Percentiles rank a stretch among this genome's conserved stretches.
Evolutionary conservation across 345 rosid species (phyloP).

Genomic region (Eucalyptus victrix): DNA sequence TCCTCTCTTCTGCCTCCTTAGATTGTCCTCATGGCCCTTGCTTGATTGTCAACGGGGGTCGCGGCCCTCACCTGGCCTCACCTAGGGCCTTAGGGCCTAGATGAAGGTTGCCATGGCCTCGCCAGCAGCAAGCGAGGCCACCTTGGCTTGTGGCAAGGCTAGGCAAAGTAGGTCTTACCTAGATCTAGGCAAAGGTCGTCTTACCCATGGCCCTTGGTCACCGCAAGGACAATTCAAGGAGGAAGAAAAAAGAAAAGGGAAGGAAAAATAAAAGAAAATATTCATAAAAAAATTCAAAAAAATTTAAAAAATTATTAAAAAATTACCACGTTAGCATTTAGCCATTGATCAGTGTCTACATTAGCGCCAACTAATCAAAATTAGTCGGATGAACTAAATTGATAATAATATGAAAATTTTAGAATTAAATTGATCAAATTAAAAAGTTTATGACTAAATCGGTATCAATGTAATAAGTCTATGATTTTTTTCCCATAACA

Average conservation of each 20-base stretch:
- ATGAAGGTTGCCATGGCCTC: no score
- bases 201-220: no score
- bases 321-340: fast-evolving
- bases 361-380: fast-evolving
- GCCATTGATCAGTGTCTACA: fast-evolving
- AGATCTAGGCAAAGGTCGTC: fast-evolving
- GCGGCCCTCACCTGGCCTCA: fast-evolving
- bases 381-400: fast-evolving
- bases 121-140: fast-evolving
- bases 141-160: no score
- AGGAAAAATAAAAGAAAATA: no score
- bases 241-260: no score
- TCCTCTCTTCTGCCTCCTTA: no score
- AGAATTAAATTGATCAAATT: fast-evolving
- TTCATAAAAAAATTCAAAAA: no score
- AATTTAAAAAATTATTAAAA: no score
- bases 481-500: background rate
- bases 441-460: fast-evolving
- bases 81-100: no score
- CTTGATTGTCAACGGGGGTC: no score
- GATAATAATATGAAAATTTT: fast-evolving
- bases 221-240: no score
- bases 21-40: no score
- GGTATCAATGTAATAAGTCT: fast-evolving
- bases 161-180: fast-evolving